A percentile compares a stretch with the other conserved stretches of the same genome.
Evolutionary conservation across 2,329 filamentous ascomycete species (phyloP).

Genomic region (Bipolaris oryzae): DNA sequence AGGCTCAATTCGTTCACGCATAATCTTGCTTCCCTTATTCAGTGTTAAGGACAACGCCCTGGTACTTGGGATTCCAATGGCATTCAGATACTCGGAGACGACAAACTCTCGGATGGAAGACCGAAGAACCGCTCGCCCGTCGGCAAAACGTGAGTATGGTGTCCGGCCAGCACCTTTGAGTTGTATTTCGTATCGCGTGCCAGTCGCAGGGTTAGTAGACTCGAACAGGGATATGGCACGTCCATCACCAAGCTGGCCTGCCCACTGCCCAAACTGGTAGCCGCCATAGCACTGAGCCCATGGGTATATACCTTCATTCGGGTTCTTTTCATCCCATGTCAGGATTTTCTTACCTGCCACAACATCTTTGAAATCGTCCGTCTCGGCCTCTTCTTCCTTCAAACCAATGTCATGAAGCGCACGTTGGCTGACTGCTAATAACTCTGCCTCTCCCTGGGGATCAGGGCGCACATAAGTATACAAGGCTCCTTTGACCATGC

Average conservation of each 20-base stretch:
- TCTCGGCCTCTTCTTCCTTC: conserved; percentile 68
- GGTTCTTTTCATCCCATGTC: conserved; percentile 71
- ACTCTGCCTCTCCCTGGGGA: conserved; percentile 70
- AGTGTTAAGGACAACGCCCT: conserved; percentile 84
- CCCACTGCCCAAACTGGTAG: conserved; percentile 76
- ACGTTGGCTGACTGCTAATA: conserved; percentile 78
- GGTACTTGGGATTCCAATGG: conserved; percentile 83
- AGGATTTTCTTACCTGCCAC: conserved; percentile 83
- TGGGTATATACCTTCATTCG: conserved; percentile 72
- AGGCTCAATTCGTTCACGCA: conserved; percentile 81
- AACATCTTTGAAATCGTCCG: conserved; percentile 74
- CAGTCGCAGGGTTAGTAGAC: conserved; percentile 73
- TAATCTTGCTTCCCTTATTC: conserved; percentile 64
- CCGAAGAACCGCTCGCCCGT: conserved; percentile 90
- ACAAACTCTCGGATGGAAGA: conserved; percentile 95
- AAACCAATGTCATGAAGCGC: conserved; percentile 85
- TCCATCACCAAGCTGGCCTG: conserved; percentile 92
- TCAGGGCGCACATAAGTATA: conserved; percentile 93
- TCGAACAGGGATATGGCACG: conserved; percentile 95
- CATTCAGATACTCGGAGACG: conserved; percentile 86
- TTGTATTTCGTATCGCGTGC: conserved; percentile 84
- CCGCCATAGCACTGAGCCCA: conserved; percentile 99
- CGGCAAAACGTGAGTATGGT: conserved; percentile 94
- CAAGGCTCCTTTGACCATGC: conserved; percentile 81
- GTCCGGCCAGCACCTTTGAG: conserved; percentile 93